Conservation (phyloP, 1,139 yeast species). For the Candida sp. region DNA sequence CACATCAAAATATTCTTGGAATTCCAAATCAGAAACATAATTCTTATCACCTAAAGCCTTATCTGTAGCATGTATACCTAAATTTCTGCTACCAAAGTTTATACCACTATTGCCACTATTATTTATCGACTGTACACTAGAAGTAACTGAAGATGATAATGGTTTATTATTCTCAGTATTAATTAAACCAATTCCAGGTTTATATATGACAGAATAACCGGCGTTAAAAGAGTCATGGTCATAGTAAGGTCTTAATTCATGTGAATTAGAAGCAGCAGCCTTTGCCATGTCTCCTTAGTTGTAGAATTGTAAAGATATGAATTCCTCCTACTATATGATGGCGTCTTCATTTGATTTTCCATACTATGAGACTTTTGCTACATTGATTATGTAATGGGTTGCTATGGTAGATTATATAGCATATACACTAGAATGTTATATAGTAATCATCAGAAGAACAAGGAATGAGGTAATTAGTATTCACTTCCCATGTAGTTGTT, state of each 20-base stretch:
- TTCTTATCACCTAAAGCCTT: slow-evolving; percentile 34
- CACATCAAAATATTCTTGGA: slow-evolving; percentile 62
- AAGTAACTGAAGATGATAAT: slow-evolving; percentile 15
- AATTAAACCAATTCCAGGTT: slow-evolving; percentile 59
- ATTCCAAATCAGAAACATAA: slow-evolving; percentile 61
- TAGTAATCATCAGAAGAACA: too few species aligned
- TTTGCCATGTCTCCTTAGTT: background rate
- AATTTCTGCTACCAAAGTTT: slow-evolving; percentile 10
- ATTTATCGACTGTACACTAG: slow-evolving; percentile 10
- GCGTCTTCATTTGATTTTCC: too few species aligned
- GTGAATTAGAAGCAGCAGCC: slow-evolving; percentile 3
- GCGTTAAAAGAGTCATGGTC: slow-evolving; percentile 68
- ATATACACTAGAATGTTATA: too few species aligned
- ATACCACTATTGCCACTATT: slow-evolving; percentile 1
- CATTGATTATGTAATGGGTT: too few species aligned
- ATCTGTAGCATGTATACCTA: slow-evolving; percentile 21
- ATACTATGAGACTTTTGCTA: too few species aligned
- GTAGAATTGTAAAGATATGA: too few species aligned
- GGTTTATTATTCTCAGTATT: slow-evolving; percentile 37
- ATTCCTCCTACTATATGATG: too few species aligned
- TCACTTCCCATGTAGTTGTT: too few species aligned
- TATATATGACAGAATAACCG: slow-evolving; percentile 59
- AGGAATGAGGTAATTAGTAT: too few species aligned
- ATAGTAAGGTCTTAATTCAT: slow-evolving; percentile 62
- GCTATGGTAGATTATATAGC: too few species aligned